Percentiles rank a stretch among this genome's conserved stretches.
Evolutionary conservation across 257 asterid genomes (phyloP).

Genomic region (Plantago major): DNA sequence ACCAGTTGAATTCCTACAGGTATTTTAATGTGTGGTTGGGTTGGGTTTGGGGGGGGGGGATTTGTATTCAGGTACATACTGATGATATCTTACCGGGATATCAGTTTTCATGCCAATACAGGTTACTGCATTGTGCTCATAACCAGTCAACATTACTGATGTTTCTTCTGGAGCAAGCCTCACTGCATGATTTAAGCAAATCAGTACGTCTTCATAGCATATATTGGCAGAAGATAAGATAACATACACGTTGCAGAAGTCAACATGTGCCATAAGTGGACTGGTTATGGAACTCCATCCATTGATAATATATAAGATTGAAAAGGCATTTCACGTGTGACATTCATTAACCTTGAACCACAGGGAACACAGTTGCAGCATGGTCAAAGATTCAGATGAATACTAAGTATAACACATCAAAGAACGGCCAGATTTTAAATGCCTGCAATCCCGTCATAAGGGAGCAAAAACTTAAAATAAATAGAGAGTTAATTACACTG

Average conservation of each 20-base stretch:
- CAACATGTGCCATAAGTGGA: too few relatives aligned
- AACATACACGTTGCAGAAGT: not conserved
- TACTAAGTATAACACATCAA: too few relatives aligned
- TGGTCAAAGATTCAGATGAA: too few relatives aligned
- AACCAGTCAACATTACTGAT: conserved; percentile 71
- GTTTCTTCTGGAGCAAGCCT: conserved; percentile 86
- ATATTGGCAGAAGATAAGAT: conserved; percentile 6
- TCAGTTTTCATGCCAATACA: conserved; percentile 91
- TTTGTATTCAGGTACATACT: not conserved
- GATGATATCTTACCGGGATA: conserved; percentile 55
- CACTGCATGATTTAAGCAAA: conserved; percentile 49
- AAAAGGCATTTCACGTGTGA: too few relatives aligned
- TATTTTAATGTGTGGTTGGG: not conserved
- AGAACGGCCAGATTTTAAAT: too few relatives aligned
- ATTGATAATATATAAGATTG: too few relatives aligned
- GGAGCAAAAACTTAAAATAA: too few relatives aligned
- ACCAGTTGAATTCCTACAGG: not conserved
- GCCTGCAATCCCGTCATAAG: too few relatives aligned
- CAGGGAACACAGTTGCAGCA: too few relatives aligned
- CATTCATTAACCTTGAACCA: too few relatives aligned
- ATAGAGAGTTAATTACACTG: too few relatives aligned
- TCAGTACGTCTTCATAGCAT: conserved; percentile 20
- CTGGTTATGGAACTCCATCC: too few relatives aligned
- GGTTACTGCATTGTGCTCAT: conserved; percentile 75
- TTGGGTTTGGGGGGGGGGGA: not conserved